phyloP scores from a whole-genome alignment of 192 early-diverging fungal species.

The Spizellomyces sp. region DNA sequence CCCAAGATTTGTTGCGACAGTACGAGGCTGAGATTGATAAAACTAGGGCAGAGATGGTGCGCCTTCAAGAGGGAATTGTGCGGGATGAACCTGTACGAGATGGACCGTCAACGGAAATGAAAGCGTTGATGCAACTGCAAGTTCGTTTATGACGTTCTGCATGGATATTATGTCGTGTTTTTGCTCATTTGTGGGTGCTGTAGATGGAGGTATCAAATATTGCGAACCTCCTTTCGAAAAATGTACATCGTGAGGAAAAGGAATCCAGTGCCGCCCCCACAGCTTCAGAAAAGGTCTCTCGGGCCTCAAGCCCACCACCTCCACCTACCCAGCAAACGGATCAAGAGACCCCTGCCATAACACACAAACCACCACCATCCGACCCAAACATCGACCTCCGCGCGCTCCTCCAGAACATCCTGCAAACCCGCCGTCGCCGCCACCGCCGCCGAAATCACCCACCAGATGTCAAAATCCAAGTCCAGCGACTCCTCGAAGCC shows the following conservation, averaged over 20 bases:
- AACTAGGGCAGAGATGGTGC: background rate
- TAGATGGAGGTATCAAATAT: background rate
- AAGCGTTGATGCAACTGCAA: background rate
- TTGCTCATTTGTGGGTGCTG: background rate
- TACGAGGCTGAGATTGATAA: conserved; percentile 25
- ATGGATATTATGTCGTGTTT: background rate
- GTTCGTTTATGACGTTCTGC: background rate
- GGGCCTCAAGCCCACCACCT: background rate
- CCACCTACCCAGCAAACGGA: no score
- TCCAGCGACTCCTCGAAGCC: background rate
- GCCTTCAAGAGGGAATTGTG: conserved; percentile 5
- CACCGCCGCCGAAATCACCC: background rate
- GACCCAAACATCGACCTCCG: background rate
- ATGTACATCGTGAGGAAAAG: background rate
- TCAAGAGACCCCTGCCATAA: no score
- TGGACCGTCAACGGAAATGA: background rate
- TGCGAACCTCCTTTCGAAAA: background rate
- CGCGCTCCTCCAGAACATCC: background rate
- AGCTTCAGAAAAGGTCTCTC: background rate
- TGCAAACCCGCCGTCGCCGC: no score
- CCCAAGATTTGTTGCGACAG: conserved; percentile 14
- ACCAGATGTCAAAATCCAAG: background rate
- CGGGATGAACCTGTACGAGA: background rate
- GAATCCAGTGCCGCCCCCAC: background rate
- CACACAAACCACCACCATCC: background rate